Evolutionary conservation across 1,284 basidiomycete genomes (phyloP), one percentile per base, ranked within the genome.

Genomic region (Golubevia pallescens): DNA sequence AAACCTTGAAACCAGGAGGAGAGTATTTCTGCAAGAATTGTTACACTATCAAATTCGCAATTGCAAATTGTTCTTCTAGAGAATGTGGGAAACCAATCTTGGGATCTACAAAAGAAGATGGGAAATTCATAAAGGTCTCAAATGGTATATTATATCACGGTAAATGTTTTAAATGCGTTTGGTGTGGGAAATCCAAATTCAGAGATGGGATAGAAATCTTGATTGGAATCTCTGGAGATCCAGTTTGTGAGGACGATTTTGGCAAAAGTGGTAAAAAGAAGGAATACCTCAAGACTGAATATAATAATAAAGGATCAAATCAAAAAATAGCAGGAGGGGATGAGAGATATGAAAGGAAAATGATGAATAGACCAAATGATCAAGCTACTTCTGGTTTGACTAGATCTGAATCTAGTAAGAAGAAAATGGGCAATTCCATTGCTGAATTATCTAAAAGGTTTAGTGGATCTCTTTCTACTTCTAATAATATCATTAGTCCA

Each of bases 101-200:
- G 16, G 78, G 78, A 4, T 66, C 64, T 7, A 79, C 77, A 0
- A 79, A 78, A 63, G 68, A 81, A 56, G 70, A 77, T 10, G 78
- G 78, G 14, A 73, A 69, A 21, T 79, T 69, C 42, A 77, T 81
- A 54, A 74, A 71, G 48, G 74, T 67, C 0, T 28, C 61, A 1
- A 58, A 63, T 8, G 72, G 68, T 0, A 21, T 20, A 3, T 32
- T 81, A 13, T 81, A 70, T 69, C 77, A 81, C 53, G 78, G 78
- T 0, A 54, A 51, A 8, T 81, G 78, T 58, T 81, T 71, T 70
- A 71, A 66, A 61, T 80, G 78, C 34, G 53, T n/a, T 1, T 16
- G 5, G 7, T 80, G 78, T 42, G 54, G 20, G 7, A 68, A 62
- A 24, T 58, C 66, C 3, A 48, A 21, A 0, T 57, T 61, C 6